Base-by-base conservation (phyloP, 2,329 filamentous ascomycete genomes). In the Fusarium sp. region DNA sequence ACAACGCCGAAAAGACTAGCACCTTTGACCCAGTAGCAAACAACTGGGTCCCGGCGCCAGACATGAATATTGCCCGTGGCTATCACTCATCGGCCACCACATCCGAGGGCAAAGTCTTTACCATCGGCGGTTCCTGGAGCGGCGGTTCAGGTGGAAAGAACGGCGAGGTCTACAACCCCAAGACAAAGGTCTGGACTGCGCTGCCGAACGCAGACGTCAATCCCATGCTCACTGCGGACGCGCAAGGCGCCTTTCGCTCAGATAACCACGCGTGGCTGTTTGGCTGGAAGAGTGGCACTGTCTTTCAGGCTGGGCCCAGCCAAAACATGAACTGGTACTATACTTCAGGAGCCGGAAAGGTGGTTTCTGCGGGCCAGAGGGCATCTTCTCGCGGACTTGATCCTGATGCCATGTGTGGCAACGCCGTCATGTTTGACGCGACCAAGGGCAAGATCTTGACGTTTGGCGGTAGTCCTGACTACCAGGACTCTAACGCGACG, bases 361-460 rank as follows among this genome's bases (percentile, higher is more conserved):
- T 61, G 6, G 68, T 57, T 15, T n/a, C 41, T 2, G 63, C 63
- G 4, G 67, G 68, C 75, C 73, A n/a, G 74, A 80, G 12, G 67
- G 67, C 1, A 55, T 74, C 11, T 0, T 77, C 68, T 81, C 59
- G 67, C 9, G 71, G 87, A 13, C 79, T 77, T 37, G 79, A 79
- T 5, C 82, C 83, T 46, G 75, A 81, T 16, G 83, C 86, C 3
- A 90, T 90, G 88, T 84, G 82, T 62, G 88, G 87, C 4, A 84
- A 83, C 54, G 83, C 84, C 9, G 81, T 87, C 68, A 89, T 90
- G 86, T 89, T 85, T 66, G 87, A 90, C 68, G 86, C 87, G 28
- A 83, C 87, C 60, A 82, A 83, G 3, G 88, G 88, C 36, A 87
- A 88, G 75, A 89, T 89, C 23, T 78, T 89, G 7, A 83, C 85